A percentile compares a stretch with the other conserved stretches of the same genome.
Evolutionary conservation across 148 eudicot species (phyloP).

Genomic region (Linanthus parryae): DNA sequence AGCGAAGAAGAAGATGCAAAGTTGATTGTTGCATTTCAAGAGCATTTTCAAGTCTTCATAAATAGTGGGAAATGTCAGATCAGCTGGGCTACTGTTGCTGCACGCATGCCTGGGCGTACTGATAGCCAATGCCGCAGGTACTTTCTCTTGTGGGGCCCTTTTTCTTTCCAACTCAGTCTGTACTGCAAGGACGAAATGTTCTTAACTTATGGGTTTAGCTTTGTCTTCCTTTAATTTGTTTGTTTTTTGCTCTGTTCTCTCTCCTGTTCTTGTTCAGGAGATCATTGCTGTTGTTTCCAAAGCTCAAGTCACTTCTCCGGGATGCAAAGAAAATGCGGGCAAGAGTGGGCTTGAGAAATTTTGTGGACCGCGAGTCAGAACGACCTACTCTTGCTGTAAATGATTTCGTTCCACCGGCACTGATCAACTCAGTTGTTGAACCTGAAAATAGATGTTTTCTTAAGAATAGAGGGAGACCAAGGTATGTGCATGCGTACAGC

Average conservation of each 20-base stretch:
- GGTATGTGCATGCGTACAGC: slow-evolving; percentile 18
- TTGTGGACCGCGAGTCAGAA: slow-evolving; percentile 82
- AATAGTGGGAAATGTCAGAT: too few relatives aligned
- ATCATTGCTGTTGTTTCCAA: slow-evolving; percentile 64
- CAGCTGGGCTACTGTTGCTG: slow-evolving; percentile 79
- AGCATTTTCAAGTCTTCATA: too few relatives aligned
- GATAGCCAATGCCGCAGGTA: slow-evolving; percentile 86
- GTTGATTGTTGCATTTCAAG: slow-evolving; percentile 55
- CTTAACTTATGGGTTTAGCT: neutral
- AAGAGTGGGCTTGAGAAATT: slow-evolving; percentile 61
- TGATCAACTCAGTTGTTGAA: slow-evolving; percentile 21
- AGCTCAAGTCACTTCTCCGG: slow-evolving; percentile 47
- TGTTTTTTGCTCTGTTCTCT: neutral
- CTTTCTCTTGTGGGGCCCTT: neutral
- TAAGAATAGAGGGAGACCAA: slow-evolving; percentile 19
- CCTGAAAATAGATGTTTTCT: slow-evolving; percentile 20
- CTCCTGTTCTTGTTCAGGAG: slow-evolving; percentile 42
- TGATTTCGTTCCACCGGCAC: slow-evolving; percentile 46
- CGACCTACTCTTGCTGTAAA: slow-evolving; percentile 68
- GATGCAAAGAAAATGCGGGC: slow-evolving; percentile 44
- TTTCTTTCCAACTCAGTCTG: neutral
- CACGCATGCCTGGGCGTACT: slow-evolving; percentile 64
- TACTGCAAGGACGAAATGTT: too few relatives aligned
- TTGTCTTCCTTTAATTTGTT: neutral
- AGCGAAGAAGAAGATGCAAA: slow-evolving; percentile 68